Base-by-base conservation (phyloP, 148 eudicot species). In the Cornus suecica region DNA sequence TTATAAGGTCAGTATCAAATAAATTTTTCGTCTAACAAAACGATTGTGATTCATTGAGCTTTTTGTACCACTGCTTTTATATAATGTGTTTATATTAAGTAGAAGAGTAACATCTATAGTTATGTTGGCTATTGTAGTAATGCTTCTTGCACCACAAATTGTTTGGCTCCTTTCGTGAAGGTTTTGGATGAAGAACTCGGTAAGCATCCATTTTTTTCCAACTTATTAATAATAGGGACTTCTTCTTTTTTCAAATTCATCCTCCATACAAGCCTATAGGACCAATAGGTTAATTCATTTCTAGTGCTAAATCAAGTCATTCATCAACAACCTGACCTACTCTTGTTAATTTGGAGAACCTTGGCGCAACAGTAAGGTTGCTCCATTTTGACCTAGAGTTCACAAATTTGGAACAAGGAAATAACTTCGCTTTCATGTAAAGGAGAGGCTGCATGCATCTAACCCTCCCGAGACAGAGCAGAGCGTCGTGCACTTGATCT, bases 121-220 rank as follows among this genome's bases (percentile, higher is more conserved):
- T 18, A 26, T 51, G 45, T 32, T 41, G 13, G 37, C 37, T 24
- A 37, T 24, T 86, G 81, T 88, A 96, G 99, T 85, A 96, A 96
- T 77, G 99, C 99, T 75, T 96, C 99, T 80, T 96, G 99, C 90
- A 96, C 99, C 71, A 96, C 99, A 82, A 96, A 96, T 88, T 96
- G 99, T 77, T 81, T 96, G 86, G 99, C 99, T 85, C 99, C 99
- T 64, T 96, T 96, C 29, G 99, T 80, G 5, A 96, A 96, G 88
- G 91, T 96, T 83, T 16, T 96, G 76, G 99, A 96, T 77, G 98
- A 86, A 72, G 97, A 88, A 81, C 83, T 96, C 45, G 98, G 99
- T 91, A 85, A 86, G 87, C 41, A 28, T 37, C 37, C 27, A 61
- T 70, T 68, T 62, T 29, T 45, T 23, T 3, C 31, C 56, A 45